Evolutionary conservation across 2,329 filamentous ascomycete species (phyloP).

Genomic region (Fusarium sp.): DNA sequence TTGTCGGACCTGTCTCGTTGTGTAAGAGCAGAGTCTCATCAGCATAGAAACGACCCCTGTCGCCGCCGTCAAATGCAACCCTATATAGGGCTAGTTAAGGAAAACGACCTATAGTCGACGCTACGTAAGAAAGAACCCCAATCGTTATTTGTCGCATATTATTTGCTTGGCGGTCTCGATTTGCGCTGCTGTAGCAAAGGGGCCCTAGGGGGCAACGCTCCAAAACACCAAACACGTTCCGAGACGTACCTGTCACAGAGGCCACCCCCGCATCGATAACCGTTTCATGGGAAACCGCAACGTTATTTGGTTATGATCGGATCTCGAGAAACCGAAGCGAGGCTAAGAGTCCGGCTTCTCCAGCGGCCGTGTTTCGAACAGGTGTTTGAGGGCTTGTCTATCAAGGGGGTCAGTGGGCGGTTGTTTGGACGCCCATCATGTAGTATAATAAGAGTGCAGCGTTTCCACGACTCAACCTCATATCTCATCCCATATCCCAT

Average conservation of each 20-base stretch:
- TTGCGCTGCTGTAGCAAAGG: slow-evolving; percentile 22
- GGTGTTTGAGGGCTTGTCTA: slow-evolving; percentile 25
- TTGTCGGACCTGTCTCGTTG: slow-evolving; percentile 31
- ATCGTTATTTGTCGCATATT: slow-evolving; percentile 17
- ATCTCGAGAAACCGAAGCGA: slow-evolving; percentile 39
- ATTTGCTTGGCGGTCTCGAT: slow-evolving; percentile 25
- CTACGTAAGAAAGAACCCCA: slow-evolving; percentile 20
- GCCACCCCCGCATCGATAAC: slow-evolving; percentile 36
- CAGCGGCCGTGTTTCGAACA: slow-evolving; percentile 44
- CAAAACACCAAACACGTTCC: slow-evolving; percentile 51
- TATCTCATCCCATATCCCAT: slow-evolving; percentile 33
- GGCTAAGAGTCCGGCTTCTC: slow-evolving; percentile 33
- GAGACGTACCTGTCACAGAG: slow-evolving; percentile 56
- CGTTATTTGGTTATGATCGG: slow-evolving; percentile 35
- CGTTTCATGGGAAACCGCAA: slow-evolving; percentile 32
- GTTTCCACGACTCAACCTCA: slow-evolving; percentile 25
- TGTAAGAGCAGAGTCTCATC: slow-evolving; percentile 41
- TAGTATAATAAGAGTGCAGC: slow-evolving; percentile 36
- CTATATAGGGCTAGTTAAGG: slow-evolving; percentile 24
- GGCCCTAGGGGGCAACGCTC: slow-evolving; percentile 29
- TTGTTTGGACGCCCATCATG: slow-evolving; percentile 6
- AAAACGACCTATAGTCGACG: slow-evolving; percentile 29
- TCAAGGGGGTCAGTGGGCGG: slow-evolving; percentile 20
- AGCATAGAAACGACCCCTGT: slow-evolving; percentile 14
- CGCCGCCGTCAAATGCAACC: slow-evolving; percentile 19